These are phyloP conservation scores for Paspalum vaginatum DNA, from an alignment of 176 grass and related monocot genomes.

Conservation along the genomic window DNA sequence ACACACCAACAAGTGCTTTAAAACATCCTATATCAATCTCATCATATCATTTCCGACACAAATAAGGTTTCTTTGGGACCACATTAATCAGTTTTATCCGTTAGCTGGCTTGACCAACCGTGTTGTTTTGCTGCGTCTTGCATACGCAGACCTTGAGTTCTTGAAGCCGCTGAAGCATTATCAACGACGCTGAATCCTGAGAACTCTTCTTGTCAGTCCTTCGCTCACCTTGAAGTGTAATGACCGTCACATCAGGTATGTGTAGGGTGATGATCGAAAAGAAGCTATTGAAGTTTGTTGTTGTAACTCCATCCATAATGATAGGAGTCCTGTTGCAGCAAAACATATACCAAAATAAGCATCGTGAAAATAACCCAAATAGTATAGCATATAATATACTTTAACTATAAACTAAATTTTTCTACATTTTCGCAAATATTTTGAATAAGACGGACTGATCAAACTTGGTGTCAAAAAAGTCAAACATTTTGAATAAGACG, in stretches of 20 bases:
- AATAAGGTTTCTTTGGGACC: too few species aligned
- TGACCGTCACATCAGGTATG: conserved; percentile 59
- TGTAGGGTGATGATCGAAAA: conserved; percentile 73
- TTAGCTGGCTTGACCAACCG: conserved; percentile 7
- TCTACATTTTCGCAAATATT: too few species aligned
- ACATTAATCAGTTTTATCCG: conserved; percentile 1
- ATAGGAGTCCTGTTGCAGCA: conserved; percentile 54
- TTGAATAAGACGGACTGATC: too few species aligned
- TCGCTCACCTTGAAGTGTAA: conserved; percentile 63
- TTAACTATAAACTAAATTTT: too few species aligned
- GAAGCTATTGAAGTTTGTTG: conserved; percentile 71
- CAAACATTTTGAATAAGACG: too few species aligned
- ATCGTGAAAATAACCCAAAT: not conserved
- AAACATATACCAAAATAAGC: not conserved
- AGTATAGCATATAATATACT: too few species aligned
- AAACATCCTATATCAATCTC: not conserved
- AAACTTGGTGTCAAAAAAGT: too few species aligned
- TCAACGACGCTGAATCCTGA: conserved; percentile 79
- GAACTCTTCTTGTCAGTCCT: conserved; percentile 72
- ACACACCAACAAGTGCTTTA: not conserved
- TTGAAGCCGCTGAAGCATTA: conserved; percentile 71
- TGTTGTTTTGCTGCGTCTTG: conserved; percentile 37
- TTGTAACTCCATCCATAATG: conserved; percentile 51
- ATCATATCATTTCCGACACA: too few species aligned
- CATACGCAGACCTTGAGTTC: conserved; percentile 51